These are phyloP conservation scores for Warburgia ugandensis DNA, from an alignment of 164 flowering plant species.

Conservation along the genomic window DNA sequence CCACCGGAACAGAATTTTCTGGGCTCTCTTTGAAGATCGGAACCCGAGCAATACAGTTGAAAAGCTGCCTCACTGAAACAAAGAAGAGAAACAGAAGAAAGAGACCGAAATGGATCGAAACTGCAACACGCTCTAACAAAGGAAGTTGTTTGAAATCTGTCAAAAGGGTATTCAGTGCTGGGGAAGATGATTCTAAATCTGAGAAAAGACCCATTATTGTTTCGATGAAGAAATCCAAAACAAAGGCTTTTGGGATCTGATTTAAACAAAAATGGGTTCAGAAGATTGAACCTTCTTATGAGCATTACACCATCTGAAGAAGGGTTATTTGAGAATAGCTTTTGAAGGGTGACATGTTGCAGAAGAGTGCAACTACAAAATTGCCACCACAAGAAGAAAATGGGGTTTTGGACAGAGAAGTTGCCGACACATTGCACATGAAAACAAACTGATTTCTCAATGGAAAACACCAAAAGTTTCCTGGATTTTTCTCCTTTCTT, in stretches of 20 bases:
- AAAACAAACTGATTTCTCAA: conserved; percentile 33
- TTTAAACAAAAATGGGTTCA: neutral
- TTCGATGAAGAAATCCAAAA: conserved; percentile 8
- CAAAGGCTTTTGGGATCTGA: conserved; percentile 13
- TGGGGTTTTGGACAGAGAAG: conserved; percentile 25
- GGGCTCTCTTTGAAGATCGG: conserved; percentile 47
- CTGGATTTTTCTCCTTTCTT: conserved; percentile 2
- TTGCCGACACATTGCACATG: conserved; percentile 59
- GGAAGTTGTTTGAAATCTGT: conserved; percentile 42
- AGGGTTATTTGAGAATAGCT: neutral
- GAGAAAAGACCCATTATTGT: conserved; percentile 30
- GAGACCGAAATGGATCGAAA: conserved; percentile 57
- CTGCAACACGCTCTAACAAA: conserved; percentile 44
- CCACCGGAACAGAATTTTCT: conserved; percentile 20
- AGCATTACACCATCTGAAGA: conserved; percentile 58
- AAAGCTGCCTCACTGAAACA: conserved; percentile 49
- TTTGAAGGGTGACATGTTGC: conserved; percentile 24
- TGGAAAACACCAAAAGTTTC: neutral
- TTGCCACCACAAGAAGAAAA: conserved; percentile 8
- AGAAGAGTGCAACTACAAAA: conserved; percentile 9
- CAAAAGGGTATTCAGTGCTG: conserved; percentile 14
- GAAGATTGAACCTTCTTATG: conserved; percentile 22
- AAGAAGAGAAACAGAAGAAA: conserved; percentile 48
- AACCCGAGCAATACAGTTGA: conserved; percentile 43
- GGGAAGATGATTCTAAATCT: neutral